Percentiles rank a stretch among this genome's conserved stretches.
phyloP scores from a whole-genome alignment of 306 rosid species.

The Benincasa hispida region DNA sequence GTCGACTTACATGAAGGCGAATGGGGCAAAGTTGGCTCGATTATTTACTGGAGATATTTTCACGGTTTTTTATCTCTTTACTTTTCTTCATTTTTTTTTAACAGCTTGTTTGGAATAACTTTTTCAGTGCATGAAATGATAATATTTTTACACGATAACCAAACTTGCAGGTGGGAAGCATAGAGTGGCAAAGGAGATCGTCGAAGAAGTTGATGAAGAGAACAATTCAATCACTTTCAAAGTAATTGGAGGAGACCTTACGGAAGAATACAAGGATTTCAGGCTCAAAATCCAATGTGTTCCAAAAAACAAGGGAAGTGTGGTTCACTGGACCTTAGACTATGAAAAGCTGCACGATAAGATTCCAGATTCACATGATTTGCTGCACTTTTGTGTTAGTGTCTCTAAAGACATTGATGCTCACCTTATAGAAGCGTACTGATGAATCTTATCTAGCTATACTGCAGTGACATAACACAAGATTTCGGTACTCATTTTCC shows the following conservation, averaged over 20 bases:
- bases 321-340: not conserved
- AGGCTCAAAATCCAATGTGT: not conserved
- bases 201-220: not conserved
- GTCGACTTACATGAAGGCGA: not conserved
- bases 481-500: no score
- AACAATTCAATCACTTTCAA: not conserved
- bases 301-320: not conserved
- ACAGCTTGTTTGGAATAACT: not conserved
- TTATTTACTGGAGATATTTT: not conserved
- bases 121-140: no score
- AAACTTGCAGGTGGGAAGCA: not conserved
- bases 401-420: constrained; percentile 1
- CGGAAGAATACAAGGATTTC: not conserved
- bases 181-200: not conserved
- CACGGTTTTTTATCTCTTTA: not conserved
- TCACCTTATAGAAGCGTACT: not conserved
- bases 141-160: not conserved
- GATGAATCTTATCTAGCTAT: not conserved
- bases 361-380: not conserved
- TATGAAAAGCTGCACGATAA: not conserved
- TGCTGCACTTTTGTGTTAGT: not conserved
- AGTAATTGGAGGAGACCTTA: not conserved
- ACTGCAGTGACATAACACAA: no score
- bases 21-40: constrained; percentile 4
- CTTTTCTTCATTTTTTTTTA: no score